These are phyloP conservation scores for Scheffersomyces titani DNA, from an alignment of 1,139 yeast genomes.

Conservation along the genomic window DNA sequence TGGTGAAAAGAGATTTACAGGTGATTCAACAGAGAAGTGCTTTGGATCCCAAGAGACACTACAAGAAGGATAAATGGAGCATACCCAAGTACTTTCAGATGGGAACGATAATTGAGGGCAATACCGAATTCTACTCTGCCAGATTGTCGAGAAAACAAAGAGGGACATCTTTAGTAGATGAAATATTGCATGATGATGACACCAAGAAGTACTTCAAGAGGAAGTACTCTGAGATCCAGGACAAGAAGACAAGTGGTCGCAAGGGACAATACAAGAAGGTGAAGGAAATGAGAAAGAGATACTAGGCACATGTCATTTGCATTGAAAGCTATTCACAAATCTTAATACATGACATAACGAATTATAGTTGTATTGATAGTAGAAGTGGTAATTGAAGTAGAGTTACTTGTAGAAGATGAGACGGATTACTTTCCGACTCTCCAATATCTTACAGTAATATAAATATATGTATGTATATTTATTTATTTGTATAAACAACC, in stretches of 20 bases:
- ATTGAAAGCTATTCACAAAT: neutral
- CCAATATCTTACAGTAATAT: neutral
- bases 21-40: conserved; percentile 85
- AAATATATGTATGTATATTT: too few relatives aligned
- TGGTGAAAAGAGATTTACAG: conserved; percentile 73
- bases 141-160: conserved; percentile 71
- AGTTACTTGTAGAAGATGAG: neutral
- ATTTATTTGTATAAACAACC: too few relatives aligned
- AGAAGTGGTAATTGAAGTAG: neutral
- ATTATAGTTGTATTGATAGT: neutral
- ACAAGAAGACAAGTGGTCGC: conserved; percentile 72
- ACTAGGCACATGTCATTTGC: conserved; percentile 15
- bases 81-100: conserved; percentile 82
- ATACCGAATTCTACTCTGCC: conserved; percentile 75
- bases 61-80: conserved; percentile 83
- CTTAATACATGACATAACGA: neutral
- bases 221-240: conserved; percentile 79
- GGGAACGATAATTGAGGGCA: conserved; percentile 86
- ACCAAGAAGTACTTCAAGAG: conserved; percentile 79
- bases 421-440: neutral
- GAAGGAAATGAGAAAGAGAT: conserved; percentile 61
- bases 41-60: conserved; percentile 93
- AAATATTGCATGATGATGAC: conserved; percentile 72
- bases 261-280: conserved; percentile 67
- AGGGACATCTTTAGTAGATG: conserved; percentile 78